A percentile compares a stretch with the other conserved stretches of the same genome.
Conservation (phyloP, 768 basidiomycete genomes). For the Leccinellum rugosiceps region DNA sequence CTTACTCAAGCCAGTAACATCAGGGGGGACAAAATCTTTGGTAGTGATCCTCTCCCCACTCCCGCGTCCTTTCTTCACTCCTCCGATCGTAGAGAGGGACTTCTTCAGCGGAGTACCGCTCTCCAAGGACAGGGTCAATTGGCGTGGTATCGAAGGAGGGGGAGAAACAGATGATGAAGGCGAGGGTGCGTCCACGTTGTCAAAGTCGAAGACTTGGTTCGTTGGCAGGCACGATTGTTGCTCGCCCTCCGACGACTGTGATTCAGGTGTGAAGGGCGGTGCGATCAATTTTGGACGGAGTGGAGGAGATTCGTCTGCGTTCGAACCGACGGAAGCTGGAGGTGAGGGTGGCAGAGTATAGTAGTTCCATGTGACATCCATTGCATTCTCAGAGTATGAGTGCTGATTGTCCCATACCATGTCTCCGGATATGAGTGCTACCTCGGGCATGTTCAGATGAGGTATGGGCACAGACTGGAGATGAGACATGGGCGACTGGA, state of each 20-base stretch:
- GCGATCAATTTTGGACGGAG: slow-evolving; percentile 48
- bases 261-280: slow-evolving; percentile 46
- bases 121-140: slow-evolving; percentile 36
- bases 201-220: slow-evolving; percentile 66
- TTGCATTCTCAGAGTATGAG: slow-evolving; percentile 33
- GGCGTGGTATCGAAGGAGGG: slow-evolving; percentile 29
- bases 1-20: slow-evolving; percentile 84
- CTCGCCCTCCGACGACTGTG: slow-evolving; percentile 39
- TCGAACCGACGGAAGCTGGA: slow-evolving; percentile 44
- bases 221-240: slow-evolving; percentile 62
- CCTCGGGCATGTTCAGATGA: slow-evolving; percentile 56
- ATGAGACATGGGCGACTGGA: slow-evolving; percentile 18
- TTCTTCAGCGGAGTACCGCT: slow-evolving; percentile 26
- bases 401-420: slow-evolving; percentile 47
- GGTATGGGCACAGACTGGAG: slow-evolving; percentile 46
- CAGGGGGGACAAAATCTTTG: slow-evolving; percentile 86
- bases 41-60: slow-evolving; percentile 49
- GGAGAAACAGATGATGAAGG: slow-evolving; percentile 34
- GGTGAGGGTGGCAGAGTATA: slow-evolving; percentile 50
- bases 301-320: slow-evolving; percentile 43
- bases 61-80: slow-evolving; percentile 46
- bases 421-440: slow-evolving; percentile 50
- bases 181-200: slow-evolving; percentile 30
- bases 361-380: slow-evolving; percentile 47
- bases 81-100: slow-evolving; percentile 46